A percentile compares a stretch with the other conserved stretches of the same genome.
phyloP scores from a whole-genome alignment of 179 eudicot genomes.

The Kewa caespitosa region DNA sequence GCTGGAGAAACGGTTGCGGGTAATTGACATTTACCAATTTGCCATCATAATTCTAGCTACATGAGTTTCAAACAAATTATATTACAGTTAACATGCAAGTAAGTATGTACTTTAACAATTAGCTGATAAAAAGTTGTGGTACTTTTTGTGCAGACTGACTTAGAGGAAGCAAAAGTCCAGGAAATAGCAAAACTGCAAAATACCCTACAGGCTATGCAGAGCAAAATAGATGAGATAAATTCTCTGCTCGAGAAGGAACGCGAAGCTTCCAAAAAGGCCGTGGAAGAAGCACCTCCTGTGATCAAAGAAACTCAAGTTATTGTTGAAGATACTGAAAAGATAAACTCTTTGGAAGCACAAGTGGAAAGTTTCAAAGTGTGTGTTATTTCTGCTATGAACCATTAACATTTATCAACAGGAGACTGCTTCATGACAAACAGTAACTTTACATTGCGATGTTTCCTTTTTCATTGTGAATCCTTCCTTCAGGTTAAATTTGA shows the following conservation, averaged over 20 bases:
- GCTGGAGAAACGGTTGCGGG: conserved; percentile 91
- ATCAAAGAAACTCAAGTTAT: conserved; percentile 79
- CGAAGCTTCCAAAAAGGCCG: conserved; percentile 73
- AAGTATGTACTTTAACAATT: conserved; percentile 2
- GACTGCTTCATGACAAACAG: background rate
- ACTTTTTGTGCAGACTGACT: conserved; percentile 60
- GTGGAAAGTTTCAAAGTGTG: conserved; percentile 64
- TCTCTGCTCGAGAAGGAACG: conserved; percentile 68
- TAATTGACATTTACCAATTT: conserved; percentile 32
- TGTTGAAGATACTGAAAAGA: conserved; percentile 79
- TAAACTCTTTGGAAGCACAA: conserved; percentile 62
- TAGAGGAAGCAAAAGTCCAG: conserved; percentile 85
- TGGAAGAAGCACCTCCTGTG: conserved; percentile 90
- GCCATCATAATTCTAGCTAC: background rate
- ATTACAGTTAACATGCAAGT: conserved; percentile 5
- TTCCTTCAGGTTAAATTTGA: conserved; percentile 51
- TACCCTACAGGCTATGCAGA: conserved; percentile 62
- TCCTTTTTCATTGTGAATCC: too few species aligned
- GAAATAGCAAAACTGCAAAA: conserved; percentile 69
- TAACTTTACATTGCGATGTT: too few species aligned
- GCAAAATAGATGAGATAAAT: conserved; percentile 64
- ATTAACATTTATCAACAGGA: too few species aligned
- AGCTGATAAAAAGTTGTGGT: conserved; percentile 10
- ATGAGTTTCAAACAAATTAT: background rate
- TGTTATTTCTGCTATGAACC: background rate